A percentile compares a stretch with the other conserved stretches of the same genome.
phyloP scores from a whole-genome alignment of 352 stramenopile species.

The Saprolegnia parasitica region DNA sequence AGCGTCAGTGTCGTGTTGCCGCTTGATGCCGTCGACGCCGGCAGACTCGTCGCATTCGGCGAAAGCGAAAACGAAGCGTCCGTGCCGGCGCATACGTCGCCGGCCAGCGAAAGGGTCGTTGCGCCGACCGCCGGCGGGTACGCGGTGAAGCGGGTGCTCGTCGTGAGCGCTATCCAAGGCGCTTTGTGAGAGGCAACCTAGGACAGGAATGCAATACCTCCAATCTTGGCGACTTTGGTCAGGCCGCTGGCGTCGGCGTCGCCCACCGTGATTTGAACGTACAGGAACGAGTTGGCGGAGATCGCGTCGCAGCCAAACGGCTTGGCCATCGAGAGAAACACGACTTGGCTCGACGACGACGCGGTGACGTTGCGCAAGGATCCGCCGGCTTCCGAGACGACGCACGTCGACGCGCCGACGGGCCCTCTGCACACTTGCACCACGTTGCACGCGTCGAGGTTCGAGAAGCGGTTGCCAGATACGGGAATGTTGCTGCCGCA shows the following conservation, averaged over 20 bases:
- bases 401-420: conserved; percentile 42
- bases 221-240: conserved; percentile 43
- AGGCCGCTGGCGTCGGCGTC: conserved; percentile 47
- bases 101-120: neutral
- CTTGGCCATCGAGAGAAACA: conserved; percentile 41
- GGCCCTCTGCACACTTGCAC: conserved; percentile 54
- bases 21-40: neutral
- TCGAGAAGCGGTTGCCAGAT: conserved; percentile 50
- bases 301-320: conserved; percentile 47
- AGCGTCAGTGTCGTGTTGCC: neutral
- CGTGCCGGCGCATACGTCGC: neutral
- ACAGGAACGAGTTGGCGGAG: conserved; percentile 35
- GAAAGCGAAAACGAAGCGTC: neutral
- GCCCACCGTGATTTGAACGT: conserved; percentile 50
- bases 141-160: neutral
- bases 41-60: neutral
- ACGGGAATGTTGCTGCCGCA: conserved; percentile 47
- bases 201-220: conserved; percentile 23
- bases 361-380: conserved; percentile 45
- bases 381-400: conserved; percentile 34
- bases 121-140: neutral
- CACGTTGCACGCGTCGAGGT: conserved; percentile 43
- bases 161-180: neutral
- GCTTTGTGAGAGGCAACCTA: neutral
- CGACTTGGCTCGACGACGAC: conserved; percentile 42